These are phyloP conservation scores for Gastrolobium bilobum DNA, from an alignment of 306 rosid species.

Conservation along the genomic window DNA sequence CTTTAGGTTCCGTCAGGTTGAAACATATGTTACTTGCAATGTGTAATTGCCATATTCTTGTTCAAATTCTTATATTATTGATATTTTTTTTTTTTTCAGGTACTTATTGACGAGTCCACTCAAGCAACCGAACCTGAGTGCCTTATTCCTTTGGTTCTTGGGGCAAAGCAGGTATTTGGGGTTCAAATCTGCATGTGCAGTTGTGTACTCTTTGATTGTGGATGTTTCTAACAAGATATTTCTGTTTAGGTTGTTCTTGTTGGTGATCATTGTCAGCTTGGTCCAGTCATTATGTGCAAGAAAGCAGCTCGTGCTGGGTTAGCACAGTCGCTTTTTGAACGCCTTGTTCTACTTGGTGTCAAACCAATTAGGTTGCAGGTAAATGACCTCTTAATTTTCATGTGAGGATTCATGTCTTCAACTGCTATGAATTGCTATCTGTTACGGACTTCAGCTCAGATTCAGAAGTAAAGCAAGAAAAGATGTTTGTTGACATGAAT, in stretches of 20 bases:
- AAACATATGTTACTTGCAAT: slow-evolving; percentile 35
- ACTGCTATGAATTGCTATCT: slow-evolving; percentile 26
- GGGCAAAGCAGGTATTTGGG: slow-evolving; percentile 90
- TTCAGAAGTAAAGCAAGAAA: no score
- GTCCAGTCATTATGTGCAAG: slow-evolving; percentile 99
- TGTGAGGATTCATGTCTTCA: background rate
- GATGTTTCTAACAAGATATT: slow-evolving; percentile 39
- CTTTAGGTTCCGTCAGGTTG: slow-evolving; percentile 99
- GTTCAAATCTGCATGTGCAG: slow-evolving; percentile 17
- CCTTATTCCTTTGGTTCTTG: slow-evolving; percentile 98
- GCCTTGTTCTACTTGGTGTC: slow-evolving; percentile 96
- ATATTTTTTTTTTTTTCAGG: slow-evolving; percentile 57
- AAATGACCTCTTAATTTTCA: slow-evolving; percentile 39
- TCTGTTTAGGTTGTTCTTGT: slow-evolving; percentile 90
- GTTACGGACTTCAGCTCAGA: no score
- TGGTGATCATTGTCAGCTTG: slow-evolving; percentile 99
- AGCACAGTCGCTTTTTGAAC: slow-evolving; percentile 98
- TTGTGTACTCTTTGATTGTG: slow-evolving; percentile 12
- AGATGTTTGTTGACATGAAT: no score
- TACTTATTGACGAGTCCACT: slow-evolving; percentile 99
- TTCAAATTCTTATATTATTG: slow-evolving; percentile 46
- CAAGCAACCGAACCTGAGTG: slow-evolving; percentile 99
- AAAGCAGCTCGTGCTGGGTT: slow-evolving; percentile 99
- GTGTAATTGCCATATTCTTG: slow-evolving; percentile 2
- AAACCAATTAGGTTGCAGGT: slow-evolving; percentile 99